A percentile compares a stretch with the other conserved stretches of the same genome.
phyloP scores from a whole-genome alignment of 495 filamentous ascomycete genomes.

The Aspergillus leporis region DNA sequence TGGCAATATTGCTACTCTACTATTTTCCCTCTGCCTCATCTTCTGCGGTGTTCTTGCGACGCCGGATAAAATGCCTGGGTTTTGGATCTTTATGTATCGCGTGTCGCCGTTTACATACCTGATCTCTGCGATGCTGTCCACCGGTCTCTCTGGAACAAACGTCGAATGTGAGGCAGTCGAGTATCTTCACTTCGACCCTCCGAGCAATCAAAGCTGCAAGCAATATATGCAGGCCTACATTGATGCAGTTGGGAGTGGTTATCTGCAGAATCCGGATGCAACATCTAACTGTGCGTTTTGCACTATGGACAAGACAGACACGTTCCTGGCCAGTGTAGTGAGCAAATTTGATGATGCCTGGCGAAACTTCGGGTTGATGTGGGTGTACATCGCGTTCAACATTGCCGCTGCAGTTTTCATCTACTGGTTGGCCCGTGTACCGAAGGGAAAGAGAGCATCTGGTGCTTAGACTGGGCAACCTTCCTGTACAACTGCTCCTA shows the following conservation, averaged over 20 bases:
- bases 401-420: conserved; percentile 58
- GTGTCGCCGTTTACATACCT: conserved; percentile 63
- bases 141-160: conserved; percentile 48
- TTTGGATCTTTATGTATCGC: conserved; percentile 75
- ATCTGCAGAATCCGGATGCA: conserved; percentile 27
- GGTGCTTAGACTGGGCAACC: neutral
- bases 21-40: conserved; percentile 7
- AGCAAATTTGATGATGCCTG: conserved; percentile 40
- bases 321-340: conserved; percentile 32
- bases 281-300: conserved; percentile 43
- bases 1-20: conserved; percentile 5
- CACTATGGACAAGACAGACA: conserved; percentile 38
- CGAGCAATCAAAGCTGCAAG: conserved; percentile 49
- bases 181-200: conserved; percentile 51
- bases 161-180: conserved; percentile 58
- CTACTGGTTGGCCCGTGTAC: conserved; percentile 72
- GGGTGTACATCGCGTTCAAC: conserved; percentile 67
- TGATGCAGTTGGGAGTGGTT: conserved; percentile 6
- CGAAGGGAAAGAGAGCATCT: conserved; percentile 44
- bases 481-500: neutral
- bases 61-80: conserved; percentile 57
- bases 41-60: conserved; percentile 43
- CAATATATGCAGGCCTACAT: conserved; percentile 37
- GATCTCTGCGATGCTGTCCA: conserved; percentile 25
- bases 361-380: conserved; percentile 53